These are phyloP conservation scores for Excoecaria agallocha DNA, from an alignment of 345 rosid genomes.

Conservation along the genomic window DNA sequence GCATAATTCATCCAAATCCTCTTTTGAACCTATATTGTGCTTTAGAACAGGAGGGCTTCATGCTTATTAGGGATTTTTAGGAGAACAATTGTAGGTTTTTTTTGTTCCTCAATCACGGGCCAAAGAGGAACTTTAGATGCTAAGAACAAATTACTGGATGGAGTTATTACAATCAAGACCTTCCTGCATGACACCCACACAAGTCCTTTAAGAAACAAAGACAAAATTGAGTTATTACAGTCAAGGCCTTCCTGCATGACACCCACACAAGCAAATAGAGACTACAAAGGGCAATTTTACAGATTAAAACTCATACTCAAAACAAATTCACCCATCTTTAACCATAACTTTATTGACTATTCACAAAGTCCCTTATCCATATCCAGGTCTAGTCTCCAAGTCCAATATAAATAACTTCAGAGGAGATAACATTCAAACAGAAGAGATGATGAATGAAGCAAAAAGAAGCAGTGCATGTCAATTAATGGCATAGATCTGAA, in stretches of 20 bases:
- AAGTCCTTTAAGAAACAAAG: not conserved
- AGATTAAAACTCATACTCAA: not conserved
- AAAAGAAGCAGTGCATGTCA: no score
- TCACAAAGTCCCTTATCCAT: no score
- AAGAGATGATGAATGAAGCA: no score
- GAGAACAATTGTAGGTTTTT: constrained; percentile 26
- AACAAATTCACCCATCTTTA: no score
- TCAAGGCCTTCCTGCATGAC: not conserved
- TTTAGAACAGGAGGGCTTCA: constrained; percentile 31
- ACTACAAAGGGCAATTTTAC: not conserved
- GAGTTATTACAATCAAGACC: constrained; percentile 33
- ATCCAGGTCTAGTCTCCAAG: no score
- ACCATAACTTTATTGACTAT: no score
- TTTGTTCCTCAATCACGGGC: constrained; percentile 48
- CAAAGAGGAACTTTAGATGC: constrained; percentile 29
- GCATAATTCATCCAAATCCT: constrained; percentile 44
- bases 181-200: constrained; percentile 47
- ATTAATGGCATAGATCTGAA: no score
- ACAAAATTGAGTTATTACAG: not conserved
- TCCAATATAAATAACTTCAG: no score
- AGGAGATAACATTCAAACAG: no score
- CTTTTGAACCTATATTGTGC: constrained; percentile 41
- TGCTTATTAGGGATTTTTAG: constrained; percentile 18
- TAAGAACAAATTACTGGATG: constrained; percentile 25
- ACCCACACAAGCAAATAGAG: not conserved